phyloP scores from a whole-genome alignment of 2,329 filamentous ascomycete genomes.

The Coniella lustricola region DNA sequence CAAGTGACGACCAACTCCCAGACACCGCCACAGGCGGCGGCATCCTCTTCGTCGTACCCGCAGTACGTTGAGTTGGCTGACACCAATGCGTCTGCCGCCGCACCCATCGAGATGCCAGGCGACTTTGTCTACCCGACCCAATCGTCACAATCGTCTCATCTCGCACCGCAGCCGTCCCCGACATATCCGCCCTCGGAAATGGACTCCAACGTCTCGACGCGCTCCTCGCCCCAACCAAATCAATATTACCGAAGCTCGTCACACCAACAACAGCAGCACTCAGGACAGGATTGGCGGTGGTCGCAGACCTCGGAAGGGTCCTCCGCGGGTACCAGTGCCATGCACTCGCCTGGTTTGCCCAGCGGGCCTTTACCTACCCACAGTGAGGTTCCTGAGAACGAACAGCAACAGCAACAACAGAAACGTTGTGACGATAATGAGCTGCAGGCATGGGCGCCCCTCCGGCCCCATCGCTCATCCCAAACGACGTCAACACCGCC shows the following conservation, averaged over 20 bases:
- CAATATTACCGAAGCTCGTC: background rate
- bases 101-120: conserved; percentile 35
- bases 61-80: conserved; percentile 34
- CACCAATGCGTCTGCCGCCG: conserved; percentile 9
- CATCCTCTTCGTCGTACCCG: conserved; percentile 18
- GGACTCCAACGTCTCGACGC: conserved; percentile 21
- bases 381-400: conserved; percentile 37
- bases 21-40: conserved; percentile 22
- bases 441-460: conserved; percentile 20
- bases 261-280: conserved; percentile 4
- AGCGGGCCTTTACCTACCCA: conserved; percentile 39
- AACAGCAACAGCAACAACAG: conserved; percentile 21
- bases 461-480: background rate
- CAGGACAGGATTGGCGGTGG: conserved; percentile 30
- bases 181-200: conserved; percentile 18
- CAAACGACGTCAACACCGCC: conserved; percentile 10
- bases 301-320: conserved; percentile 28
- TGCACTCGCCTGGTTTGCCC: conserved; percentile 32
- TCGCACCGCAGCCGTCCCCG: conserved; percentile 27
- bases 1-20: conserved; percentile 18
- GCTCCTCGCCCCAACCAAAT: conserved; percentile 22
- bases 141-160: conserved; percentile 18
- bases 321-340: conserved; percentile 23
- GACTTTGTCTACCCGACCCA: conserved; percentile 40
- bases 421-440: conserved; percentile 14